A percentile compares a stretch with the other conserved stretches of the same genome.
These are phyloP conservation scores for Skeletonema tropicum DNA, from an alignment of 108 stramenopile species.

Conservation along the genomic window DNA sequence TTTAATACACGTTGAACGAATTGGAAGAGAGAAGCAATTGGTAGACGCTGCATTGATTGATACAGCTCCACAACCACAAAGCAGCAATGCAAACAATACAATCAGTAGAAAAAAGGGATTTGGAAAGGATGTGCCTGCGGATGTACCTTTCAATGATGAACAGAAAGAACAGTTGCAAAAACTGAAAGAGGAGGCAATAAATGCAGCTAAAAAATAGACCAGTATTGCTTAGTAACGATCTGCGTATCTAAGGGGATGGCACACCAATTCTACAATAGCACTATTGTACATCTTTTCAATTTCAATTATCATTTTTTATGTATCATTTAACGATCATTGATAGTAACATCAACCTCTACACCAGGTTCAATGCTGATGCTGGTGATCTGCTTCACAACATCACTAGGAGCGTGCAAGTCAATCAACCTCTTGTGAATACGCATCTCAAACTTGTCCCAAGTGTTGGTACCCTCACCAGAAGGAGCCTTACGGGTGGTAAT, in stretches of 20 bases:
- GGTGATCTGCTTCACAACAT: constrained; percentile 98
- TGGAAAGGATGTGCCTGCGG: not conserved
- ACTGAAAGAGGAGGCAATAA: not conserved
- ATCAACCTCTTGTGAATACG: constrained; percentile 99
- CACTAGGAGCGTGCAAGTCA: constrained; percentile 95
- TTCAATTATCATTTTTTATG: constrained; percentile 8
- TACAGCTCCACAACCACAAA: not conserved
- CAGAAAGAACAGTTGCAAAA: not conserved
- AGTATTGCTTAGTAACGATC: not conserved
- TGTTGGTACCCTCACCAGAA: constrained; percentile 99
- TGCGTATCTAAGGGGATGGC: no score
- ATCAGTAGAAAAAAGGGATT: not conserved
- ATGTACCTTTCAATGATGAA: not conserved
- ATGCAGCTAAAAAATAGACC: not conserved
- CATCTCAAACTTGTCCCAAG: constrained; percentile 99
- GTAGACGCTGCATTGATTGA: constrained; percentile 3
- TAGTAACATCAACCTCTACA: constrained; percentile 98
- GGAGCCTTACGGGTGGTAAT: constrained; percentile 99
- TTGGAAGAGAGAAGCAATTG: constrained; percentile 2
- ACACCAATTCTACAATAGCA: no score
- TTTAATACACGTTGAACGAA: constrained; percentile 1
- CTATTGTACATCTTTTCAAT: no score
- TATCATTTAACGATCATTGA: constrained; percentile 80
- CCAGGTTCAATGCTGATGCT: constrained; percentile 98
- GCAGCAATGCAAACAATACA: not conserved